A percentile compares a stretch with the other conserved stretches of the same genome.
Conservation (phyloP, 2,329 filamentous ascomycete genomes). For the Volutella citrinella region DNA sequence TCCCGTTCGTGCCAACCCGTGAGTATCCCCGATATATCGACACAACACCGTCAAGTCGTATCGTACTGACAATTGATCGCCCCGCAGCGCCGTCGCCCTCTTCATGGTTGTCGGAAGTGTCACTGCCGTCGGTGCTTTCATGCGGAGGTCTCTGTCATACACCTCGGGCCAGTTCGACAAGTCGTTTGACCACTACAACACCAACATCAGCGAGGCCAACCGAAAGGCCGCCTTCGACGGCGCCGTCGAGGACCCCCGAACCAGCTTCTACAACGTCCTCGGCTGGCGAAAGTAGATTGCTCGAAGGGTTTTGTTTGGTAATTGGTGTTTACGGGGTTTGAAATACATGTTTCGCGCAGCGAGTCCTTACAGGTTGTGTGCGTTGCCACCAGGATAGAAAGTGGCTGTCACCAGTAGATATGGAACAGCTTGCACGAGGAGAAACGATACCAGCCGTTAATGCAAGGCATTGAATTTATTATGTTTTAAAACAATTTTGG, state of each 20-base stretch:
- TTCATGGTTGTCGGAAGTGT: constrained; percentile 21
- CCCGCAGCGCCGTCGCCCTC: constrained; percentile 20
- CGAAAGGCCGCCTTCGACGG: constrained; percentile 19
- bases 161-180: constrained; percentile 21
- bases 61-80: too few relatives aligned
- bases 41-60: too few relatives aligned
- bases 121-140: constrained; percentile 14
- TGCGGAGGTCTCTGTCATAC: constrained; percentile 16
- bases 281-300: constrained; percentile 13
- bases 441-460: constrained; percentile 12
- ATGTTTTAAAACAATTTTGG: too few relatives aligned
- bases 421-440: constrained; percentile 6
- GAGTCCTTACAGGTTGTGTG: constrained; percentile 3
- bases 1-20: too few relatives aligned
- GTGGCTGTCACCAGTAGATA: constrained; percentile 4
- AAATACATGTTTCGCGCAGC: constrained; percentile 3
- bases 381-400: neutral
- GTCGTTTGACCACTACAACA: constrained; percentile 24
- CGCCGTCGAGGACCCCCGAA: constrained; percentile 20
- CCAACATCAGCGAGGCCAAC: constrained; percentile 15
- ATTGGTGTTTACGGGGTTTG: too few relatives aligned
- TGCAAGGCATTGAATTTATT: constrained; percentile 6
- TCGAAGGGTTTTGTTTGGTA: neutral
- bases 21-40: too few relatives aligned
- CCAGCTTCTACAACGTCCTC: constrained; percentile 23